phyloP scores from a whole-genome alignment of 768 basidiomycete genomes.

The Termitomyces sp. region DNA sequence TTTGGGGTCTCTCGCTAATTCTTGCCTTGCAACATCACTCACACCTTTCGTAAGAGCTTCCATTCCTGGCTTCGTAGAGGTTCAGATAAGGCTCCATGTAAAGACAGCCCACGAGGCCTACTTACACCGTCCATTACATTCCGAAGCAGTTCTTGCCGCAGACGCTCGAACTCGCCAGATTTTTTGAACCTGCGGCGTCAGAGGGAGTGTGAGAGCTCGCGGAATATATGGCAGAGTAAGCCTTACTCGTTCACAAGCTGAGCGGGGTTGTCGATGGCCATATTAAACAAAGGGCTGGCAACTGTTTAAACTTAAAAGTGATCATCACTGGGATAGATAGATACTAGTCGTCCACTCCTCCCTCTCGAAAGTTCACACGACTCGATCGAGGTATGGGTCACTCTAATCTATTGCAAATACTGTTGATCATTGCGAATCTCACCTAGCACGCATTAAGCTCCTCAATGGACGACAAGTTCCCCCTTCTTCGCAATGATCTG shows the following conservation, averaged over 20 bases:
- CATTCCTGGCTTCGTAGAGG: constrained; percentile 39
- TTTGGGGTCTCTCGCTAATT: constrained; percentile 47
- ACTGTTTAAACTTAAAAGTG: background rate
- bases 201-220: background rate
- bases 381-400: background rate
- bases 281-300: constrained; percentile 7
- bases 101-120: constrained; percentile 8
- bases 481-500: constrained; percentile 81
- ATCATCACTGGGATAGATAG: background rate
- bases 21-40: constrained; percentile 55
- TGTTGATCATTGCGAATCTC: background rate
- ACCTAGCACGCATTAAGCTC: background rate
- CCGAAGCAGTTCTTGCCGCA: constrained; percentile 57
- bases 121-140: constrained; percentile 60
- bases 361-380: background rate
- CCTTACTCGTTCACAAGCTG: constrained; percentile 62
- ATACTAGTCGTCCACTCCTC: constrained; percentile 8
- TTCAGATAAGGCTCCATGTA: background rate
- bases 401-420: background rate
- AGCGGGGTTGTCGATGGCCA: constrained; percentile 51
- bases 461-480: constrained; percentile 45
- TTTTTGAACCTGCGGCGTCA: constrained; percentile 57
- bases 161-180: constrained; percentile 71
- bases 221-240: background rate
- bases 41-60: constrained; percentile 51